These are phyloP conservation scores for Aeschynomene evenia DNA, from an alignment of 306 rosid species.

Conservation along the genomic window DNA sequence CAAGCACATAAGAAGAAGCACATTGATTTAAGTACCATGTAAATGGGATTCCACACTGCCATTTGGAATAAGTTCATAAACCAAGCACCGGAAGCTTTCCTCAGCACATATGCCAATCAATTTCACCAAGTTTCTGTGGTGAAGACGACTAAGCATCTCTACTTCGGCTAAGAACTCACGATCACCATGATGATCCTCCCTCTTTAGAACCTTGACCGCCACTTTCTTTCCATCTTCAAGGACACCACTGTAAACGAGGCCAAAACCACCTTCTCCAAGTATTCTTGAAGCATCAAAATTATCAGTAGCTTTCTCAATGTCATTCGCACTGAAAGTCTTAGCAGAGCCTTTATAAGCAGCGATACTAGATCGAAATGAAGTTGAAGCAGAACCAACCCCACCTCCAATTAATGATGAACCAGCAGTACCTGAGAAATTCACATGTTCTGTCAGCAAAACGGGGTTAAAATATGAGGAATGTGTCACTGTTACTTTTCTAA, in stretches of 20 bases:
- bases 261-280: slow-evolving; percentile 96
- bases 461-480: not conserved
- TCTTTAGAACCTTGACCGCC: slow-evolving; percentile 85
- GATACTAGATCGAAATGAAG: slow-evolving; percentile 71
- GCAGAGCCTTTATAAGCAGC: slow-evolving; percentile 70
- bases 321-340: slow-evolving; percentile 60
- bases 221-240: slow-evolving; percentile 67
- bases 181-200: slow-evolving; percentile 80
- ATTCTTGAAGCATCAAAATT: slow-evolving; percentile 59
- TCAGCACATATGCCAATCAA: slow-evolving; percentile 81
- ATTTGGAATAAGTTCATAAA: slow-evolving; percentile 82
- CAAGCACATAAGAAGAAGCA: slow-evolving; percentile 6
- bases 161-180: slow-evolving; percentile 89
- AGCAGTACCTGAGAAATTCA: slow-evolving; percentile 45
- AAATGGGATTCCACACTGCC: slow-evolving; percentile 90
- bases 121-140: slow-evolving; percentile 85
- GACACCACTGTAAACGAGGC: slow-evolving; percentile 70
- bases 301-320: slow-evolving; percentile 67
- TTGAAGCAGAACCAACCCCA: slow-evolving; percentile 53
- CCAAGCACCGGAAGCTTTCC: slow-evolving; percentile 61
- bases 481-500: not conserved
- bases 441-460: not conserved
- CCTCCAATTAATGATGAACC: slow-evolving; percentile 50
- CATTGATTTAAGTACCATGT: slow-evolving; percentile 63
- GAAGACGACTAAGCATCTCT: slow-evolving; percentile 96